phyloP scores from a whole-genome alignment of 768 basidiomycete species.

The Phaeotremella skinneri region DNA sequence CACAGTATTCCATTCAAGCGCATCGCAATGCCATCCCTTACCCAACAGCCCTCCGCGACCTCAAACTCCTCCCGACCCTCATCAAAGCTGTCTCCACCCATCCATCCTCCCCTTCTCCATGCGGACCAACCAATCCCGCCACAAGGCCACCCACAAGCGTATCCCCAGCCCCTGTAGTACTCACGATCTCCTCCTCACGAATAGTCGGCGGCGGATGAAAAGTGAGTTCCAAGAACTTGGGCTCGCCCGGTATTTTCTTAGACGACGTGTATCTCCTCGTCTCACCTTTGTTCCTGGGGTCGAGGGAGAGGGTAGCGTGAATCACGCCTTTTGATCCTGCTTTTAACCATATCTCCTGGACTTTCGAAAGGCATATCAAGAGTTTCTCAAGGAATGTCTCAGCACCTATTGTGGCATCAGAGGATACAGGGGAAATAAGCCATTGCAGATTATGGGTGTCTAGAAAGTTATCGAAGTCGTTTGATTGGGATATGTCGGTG shows the following conservation, averaged over 20 bases:
- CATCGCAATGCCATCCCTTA: slow-evolving; percentile 6
- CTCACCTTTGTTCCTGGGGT: slow-evolving; percentile 2
- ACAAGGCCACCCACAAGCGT: slow-evolving; percentile 79
- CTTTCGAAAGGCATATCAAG: slow-evolving; percentile 71
- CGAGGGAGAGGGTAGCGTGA: slow-evolving; percentile 20
- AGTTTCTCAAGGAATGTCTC: too few species aligned
- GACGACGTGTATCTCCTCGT: background rate
- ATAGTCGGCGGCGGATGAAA: slow-evolving; percentile 66
- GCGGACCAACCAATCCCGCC: slow-evolving; percentile 57
- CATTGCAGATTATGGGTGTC: background rate
- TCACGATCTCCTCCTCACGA: slow-evolving; percentile 56
- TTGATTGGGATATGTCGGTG: too few species aligned
- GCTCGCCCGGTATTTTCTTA: slow-evolving; percentile 13
- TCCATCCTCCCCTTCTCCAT: slow-evolving; percentile 11
- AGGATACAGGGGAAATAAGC: background rate
- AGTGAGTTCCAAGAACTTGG: slow-evolving; percentile 57
- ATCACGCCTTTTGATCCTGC: slow-evolving; percentile 61
- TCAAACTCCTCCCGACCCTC: slow-evolving; percentile 30
- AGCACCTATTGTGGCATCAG: too few species aligned
- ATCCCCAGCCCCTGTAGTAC: slow-evolving; percentile 91
- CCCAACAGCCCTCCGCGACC: slow-evolving; percentile 34
- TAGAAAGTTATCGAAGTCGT: too few species aligned
- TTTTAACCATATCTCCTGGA: slow-evolving; percentile 80
- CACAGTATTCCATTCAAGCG: background rate
- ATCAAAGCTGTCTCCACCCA: slow-evolving; percentile 35